Base-by-base conservation (phyloP, 1,284 basidiomycete genomes). In the Cystobasidiaceae sp. region DNA sequence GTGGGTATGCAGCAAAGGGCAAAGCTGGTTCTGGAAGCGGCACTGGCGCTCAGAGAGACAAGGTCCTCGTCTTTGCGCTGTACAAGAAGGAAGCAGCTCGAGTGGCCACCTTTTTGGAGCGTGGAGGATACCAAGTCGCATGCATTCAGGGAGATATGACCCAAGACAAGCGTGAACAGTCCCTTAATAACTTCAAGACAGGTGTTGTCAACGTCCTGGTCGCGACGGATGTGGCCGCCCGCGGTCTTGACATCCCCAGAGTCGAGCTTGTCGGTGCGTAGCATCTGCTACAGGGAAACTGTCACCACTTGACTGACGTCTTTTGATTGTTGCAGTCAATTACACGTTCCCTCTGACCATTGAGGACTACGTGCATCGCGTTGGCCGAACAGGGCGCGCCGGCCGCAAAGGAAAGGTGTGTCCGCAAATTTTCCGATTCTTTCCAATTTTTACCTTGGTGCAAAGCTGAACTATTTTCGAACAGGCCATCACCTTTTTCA, bases 51-150 rank as follows among this genome's bases (percentile, higher is more conserved):
- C 71, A 85, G 74, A 86, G 87, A 75, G 86, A 89, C 71, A 82
- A 80, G 54, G 74, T 71, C 66, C 84, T 99, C 46, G 85, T 98
- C 46, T 99, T 99, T 77, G 94, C 90, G 1, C 81, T 98, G 49
- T 99, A 99, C 82, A 99, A 99, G 80, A 94, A 93, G 77, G 93
- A 99, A 78, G 90, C 93, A 1, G 84, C 89, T 49, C 84, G 96
- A 17, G 86, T 99, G 3, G 91, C 93, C 75, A 81, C 84, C 72
- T 89, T 85, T 71, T 84, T 99, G 19, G 80, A 82, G 58, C 81
- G 86, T 45, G 85, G 86, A 39, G 91, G 92, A 2, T 94, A 88
- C 80, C 79, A 83, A 44, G 93, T 96, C n/a, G 87, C 85, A 5
- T 68, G 67, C 55, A 64, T 68, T 27, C 67, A 68, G 34, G 67